A percentile compares a stretch with the other conserved stretches of the same genome.
Conservation (phyloP, 345 rosid species). For the Pugionium cornutum region DNA sequence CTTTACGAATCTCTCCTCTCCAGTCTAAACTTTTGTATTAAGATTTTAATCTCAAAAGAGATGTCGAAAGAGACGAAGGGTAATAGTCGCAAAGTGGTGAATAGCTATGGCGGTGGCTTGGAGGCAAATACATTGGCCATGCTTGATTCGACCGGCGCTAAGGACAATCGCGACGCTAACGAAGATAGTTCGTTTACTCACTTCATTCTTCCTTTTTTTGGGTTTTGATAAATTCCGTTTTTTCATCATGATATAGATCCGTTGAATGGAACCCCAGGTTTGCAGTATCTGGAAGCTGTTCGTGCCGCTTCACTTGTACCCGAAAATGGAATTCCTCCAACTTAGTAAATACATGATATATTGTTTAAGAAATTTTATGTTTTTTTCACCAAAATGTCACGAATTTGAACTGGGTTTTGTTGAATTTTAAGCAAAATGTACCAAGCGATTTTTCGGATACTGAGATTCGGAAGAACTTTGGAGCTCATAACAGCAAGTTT, state of each 20-base stretch:
- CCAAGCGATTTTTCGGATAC: slow-evolving; percentile 63
- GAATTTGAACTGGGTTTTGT: background rate
- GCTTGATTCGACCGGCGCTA: slow-evolving; percentile 55
- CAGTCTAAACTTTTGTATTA: background rate
- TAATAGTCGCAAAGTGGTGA: slow-evolving; percentile 37
- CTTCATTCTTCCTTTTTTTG: background rate
- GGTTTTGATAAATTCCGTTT: background rate
- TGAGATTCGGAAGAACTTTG: slow-evolving; percentile 60
- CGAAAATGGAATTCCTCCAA: slow-evolving; percentile 55
- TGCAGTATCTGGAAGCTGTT: slow-evolving; percentile 80
- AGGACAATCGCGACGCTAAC: slow-evolving; percentile 55
- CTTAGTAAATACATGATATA: slow-evolving; percentile 42
- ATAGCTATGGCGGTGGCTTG: slow-evolving; percentile 42
- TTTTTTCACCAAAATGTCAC: background rate
- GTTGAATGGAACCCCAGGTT: slow-evolving; percentile 43
- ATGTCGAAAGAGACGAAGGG: slow-evolving; percentile 33
- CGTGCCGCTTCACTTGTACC: slow-evolving; percentile 58
- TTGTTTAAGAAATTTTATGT: background rate
- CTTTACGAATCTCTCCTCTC: slow-evolving; percentile 1
- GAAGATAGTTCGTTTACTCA: slow-evolving; percentile 55
- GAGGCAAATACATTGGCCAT: slow-evolving; percentile 79
- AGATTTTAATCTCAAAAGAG: background rate
- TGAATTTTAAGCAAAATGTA: slow-evolving; percentile 60
- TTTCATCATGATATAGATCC: background rate
- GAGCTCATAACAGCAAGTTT: slow-evolving; percentile 71